Base-by-base conservation (phyloP, 2,329 filamentous ascomycete genomes). In the Davidsoniella virescens region DNA sequence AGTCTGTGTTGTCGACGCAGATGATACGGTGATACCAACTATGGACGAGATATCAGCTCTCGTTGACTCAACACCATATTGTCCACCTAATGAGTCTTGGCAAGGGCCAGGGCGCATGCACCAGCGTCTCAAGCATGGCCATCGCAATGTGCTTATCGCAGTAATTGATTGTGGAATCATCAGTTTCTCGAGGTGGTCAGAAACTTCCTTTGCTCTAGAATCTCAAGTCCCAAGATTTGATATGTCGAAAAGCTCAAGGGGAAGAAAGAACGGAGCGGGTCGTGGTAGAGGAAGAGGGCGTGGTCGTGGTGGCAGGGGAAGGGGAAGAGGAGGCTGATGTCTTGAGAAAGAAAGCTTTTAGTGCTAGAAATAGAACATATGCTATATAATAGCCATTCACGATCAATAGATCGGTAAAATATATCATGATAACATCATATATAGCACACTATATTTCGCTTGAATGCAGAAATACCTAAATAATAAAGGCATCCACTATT, bases 161-260 rank as follows among this genome's bases (percentile, higher is more conserved):
- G 76, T 96, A 2, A 87, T 95, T 33, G 92, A 96, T 62, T 76
- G 87, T 55, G 92, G 92, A 0, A 73, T 96, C 18, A 82, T 88
- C 43, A 96, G 90, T 62, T 96, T 90, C 61, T 70, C 95, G 59
- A 71, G 84, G 20, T 72, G 95, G 52, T 78, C 76, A 1, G 87
- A 96, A 67, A 80, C 79, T 9, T 81, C 80, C 1, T 95, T 95
- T 64, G 81, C 72, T 0, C 74, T 78, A 55, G 87, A 94, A 63
- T 77, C 67, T 62, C 59, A 94, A 37, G 87, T 78, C 58, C 76
- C 80, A 59, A 66, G 76, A 47, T 72, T 73, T 56, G 52, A 54
- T 47, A 25, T 37, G 9, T 38, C 41, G 16, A 67, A 70, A 61
- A 59, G 53, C 54, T 56, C 59, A 56, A 56, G 54, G 42, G 62